Percentiles rank a stretch among this genome's conserved stretches.
phyloP scores from a whole-genome alignment of 768 basidiomycete species.

The Termitomyces sp. region DNA sequence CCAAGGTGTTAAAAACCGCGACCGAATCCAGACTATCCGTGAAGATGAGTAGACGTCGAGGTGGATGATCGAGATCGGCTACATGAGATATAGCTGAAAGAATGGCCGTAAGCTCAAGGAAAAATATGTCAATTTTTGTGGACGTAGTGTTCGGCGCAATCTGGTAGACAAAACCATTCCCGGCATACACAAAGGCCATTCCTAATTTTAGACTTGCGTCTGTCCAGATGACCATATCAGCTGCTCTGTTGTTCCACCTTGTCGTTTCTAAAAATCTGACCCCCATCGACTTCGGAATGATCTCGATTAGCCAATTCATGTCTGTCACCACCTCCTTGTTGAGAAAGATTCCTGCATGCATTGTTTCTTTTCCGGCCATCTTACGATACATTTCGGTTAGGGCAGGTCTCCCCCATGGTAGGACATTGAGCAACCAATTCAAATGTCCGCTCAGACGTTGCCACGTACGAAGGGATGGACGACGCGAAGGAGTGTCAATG shows the following conservation, averaged over 20 bases:
- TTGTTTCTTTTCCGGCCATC: neutral
- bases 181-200: conserved; percentile 10
- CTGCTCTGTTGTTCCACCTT: conserved; percentile 15
- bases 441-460: conserved; percentile 26
- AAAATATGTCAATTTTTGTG: conserved; percentile 20
- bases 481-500: neutral
- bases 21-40: too few relatives aligned
- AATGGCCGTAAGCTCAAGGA: conserved; percentile 20
- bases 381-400: conserved; percentile 12
- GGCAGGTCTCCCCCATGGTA: conserved; percentile 10
- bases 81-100: conserved; percentile 17
- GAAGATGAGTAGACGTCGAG: too few relatives aligned
- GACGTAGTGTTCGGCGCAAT: neutral
- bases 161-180: conserved; percentile 14
- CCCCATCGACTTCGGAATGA: conserved; percentile 14
- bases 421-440: conserved; percentile 33
- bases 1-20: too few relatives aligned
- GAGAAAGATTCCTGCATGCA: too few relatives aligned
- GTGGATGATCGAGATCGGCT: conserved; percentile 4
- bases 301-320: conserved; percentile 8
- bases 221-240: conserved; percentile 20
- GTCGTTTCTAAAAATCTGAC: conserved; percentile 14
- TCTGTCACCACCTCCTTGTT: too few relatives aligned
- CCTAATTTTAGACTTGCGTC: conserved; percentile 14
- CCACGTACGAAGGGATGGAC: conserved; percentile 14